Base-by-base conservation (phyloP, 2,329 filamentous ascomycete genomes). In the Pyrenochaeta sp. region DNA sequence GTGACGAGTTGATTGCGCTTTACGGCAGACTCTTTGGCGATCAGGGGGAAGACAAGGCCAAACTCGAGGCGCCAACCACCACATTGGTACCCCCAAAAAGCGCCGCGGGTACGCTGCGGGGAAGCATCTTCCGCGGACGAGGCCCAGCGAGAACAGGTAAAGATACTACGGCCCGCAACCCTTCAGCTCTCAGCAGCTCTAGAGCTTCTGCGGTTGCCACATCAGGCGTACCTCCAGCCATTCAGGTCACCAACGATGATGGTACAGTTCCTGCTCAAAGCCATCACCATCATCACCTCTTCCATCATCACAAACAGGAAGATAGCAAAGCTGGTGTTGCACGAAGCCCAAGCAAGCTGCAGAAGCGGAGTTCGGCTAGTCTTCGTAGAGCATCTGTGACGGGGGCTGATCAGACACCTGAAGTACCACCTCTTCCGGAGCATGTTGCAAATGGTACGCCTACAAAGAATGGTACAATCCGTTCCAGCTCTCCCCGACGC, bases 1-100 rank as follows among this genome's bases (percentile, higher is more conserved):
- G 90, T 70, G 87, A 91, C 60, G 92, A 97, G 74, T 81, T 99
- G 33, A 79, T 99, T 17, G 87, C 87, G 14, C 80, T 98, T 0
- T 99, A 95, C 70, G 85, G 87, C 2, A 84, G 90, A 57, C 80
- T 99, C 0, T 98, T 97, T 72, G 89, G 89, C 6, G 84, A 87
- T 43, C 77, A 85, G 9, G 77, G 63, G 21, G 49, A 60, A 10
- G 67, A 69, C 5, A 66, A 67, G 45, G 42, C 55, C 17, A 81
- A 59, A 75, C 68, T 68, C 56, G 73, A 63, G 64, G 79, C 68
- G 54, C 73, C 61, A 59, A 72, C 81, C 66, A 74, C 81, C n/a
- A 67, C 81, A 17, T 79, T 84, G 17, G 83, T 85, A 4, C 89
- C 90, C 9, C 74, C 81, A 0, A 80, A 80, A 54, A 80, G 75